phyloP scores from a whole-genome alignment of 305 asterid species.

The Caryopteris hybrid region DNA sequence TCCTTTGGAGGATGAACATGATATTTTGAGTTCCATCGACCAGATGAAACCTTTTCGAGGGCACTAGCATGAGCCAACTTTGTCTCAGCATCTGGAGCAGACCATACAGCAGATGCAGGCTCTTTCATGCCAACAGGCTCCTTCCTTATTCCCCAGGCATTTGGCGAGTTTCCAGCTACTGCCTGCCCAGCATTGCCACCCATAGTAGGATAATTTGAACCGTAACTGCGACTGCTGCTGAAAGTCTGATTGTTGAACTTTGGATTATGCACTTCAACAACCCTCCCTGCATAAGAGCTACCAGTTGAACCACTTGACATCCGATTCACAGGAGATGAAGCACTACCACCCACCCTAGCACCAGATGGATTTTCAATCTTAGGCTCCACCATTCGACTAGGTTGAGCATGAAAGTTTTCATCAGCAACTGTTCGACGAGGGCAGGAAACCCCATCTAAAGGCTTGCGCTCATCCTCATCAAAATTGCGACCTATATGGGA shows the following conservation, averaged over 20 bases:
- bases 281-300: conserved; percentile 53
- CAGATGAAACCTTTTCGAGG: conserved; percentile 83
- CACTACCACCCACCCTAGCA: conserved; percentile 38
- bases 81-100: conserved; percentile 68
- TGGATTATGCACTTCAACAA: conserved; percentile 41
- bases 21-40: conserved; percentile 85
- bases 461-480: conserved; percentile 95
- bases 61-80: conserved; percentile 95
- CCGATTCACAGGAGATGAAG: conserved; percentile 47
- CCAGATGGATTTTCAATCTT: conserved; percentile 39
- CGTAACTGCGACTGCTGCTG: conserved; percentile 35
- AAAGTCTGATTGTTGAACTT: conserved; percentile 38
- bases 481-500: conserved; percentile 68
- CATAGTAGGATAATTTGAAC: conserved; percentile 39
- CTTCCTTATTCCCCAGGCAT: conserved; percentile 87
- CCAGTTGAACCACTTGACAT: conserved; percentile 35
- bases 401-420: conserved; percentile 47
- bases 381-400: conserved; percentile 37
- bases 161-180: conserved; percentile 51
- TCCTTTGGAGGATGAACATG: conserved; percentile 43
- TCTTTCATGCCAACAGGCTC: conserved; percentile 53
- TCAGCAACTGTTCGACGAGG: conserved; percentile 72
- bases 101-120: conserved; percentile 54
- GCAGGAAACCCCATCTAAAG: conserved; percentile 69
- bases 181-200: conserved; percentile 44